Conservation (phyloP, 768 basidiomycete species). For the Boletus vermiculosoides region DNA sequence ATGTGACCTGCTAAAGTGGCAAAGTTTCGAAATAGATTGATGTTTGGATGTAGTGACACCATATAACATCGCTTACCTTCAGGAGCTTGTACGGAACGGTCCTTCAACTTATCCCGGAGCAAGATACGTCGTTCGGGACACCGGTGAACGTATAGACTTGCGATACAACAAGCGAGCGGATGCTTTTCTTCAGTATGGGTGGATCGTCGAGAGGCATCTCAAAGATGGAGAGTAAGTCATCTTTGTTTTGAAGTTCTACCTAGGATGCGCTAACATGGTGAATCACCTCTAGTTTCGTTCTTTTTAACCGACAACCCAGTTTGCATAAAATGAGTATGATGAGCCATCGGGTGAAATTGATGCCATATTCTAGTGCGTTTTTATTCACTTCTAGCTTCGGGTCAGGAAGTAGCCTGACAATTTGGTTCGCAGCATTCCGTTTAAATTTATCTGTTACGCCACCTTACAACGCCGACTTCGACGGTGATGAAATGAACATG, state of each 20-base stretch:
- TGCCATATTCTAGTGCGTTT: constrained; percentile 94
- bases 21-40: constrained; percentile 2
- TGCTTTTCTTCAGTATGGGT: constrained; percentile 94
- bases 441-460: constrained; percentile 97
- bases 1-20: constrained; percentile 17
- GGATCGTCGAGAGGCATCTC: constrained; percentile 97
- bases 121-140: constrained; percentile 94
- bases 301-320: constrained; percentile 98
- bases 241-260: background rate
- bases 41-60: constrained; percentile 70
- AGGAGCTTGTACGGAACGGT: constrained; percentile 93
- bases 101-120: constrained; percentile 95
- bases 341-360: constrained; percentile 95
- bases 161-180: constrained; percentile 96
- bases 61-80: constrained; percentile 92
- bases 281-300: constrained; percentile 23
- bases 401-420: constrained; percentile 9
- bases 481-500: constrained; percentile 99
- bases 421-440: constrained; percentile 71
- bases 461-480: constrained; percentile 99
- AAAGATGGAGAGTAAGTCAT: constrained; percentile 96
- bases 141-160: constrained; percentile 94
- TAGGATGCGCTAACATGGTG: background rate
- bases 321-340: constrained; percentile 99
- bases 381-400: background rate